Evolutionary conservation across 495 filamentous ascomycete species (phyloP), one percentile per base, ranked within the genome.

Genomic region (Viridothelium virens): DNA sequence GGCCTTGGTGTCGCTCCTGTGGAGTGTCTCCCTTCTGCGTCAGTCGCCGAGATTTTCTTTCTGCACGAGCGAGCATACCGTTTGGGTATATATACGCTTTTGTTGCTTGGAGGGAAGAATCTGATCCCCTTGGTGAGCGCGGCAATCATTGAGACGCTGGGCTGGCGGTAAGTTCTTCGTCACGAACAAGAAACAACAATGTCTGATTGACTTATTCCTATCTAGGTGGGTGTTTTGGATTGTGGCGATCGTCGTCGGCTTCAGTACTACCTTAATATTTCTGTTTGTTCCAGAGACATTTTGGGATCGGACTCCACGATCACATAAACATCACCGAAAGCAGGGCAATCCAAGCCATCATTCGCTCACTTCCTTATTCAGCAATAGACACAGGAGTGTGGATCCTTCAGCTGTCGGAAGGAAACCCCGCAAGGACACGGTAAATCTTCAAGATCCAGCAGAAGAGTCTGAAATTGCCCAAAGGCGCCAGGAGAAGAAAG

Each of bases 1-100:
- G 94, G 94, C 11, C 80, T 97, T 46, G 88, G 91, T 0, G 89
- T 97, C 48, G 91, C 87, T 65, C 91, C 92, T 0, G 91, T 95
- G n/a, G 94, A 98, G 76, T 93, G 91, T 71, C 82, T 98, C 61
- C 94, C 94, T 0, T 96, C 91, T 2, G 94, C 94, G 12, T 96
- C 92, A 0, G 91, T 97, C 68, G 92, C 92, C 7, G 94, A 98
- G 75, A 97, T 97, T 68, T 98, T 91, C 79, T 97, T 96, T 73
- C 79, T 97, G 18, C 94, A 97, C 68, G 94, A 97, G 77, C 82
- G 93, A 50, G 94, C 94, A 1, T 97, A 92, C 72, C 88, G 94
- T 9, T 85, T 98, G 41, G 94, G 94, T n/a, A 91, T 97, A 31
- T 98, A 98, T 74, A 96, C 93, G 0, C 77, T 98, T 11, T 76